Conservation (phyloP, 2,329 filamentous ascomycete genomes). For the Ophiosphaerella korrae region DNA sequence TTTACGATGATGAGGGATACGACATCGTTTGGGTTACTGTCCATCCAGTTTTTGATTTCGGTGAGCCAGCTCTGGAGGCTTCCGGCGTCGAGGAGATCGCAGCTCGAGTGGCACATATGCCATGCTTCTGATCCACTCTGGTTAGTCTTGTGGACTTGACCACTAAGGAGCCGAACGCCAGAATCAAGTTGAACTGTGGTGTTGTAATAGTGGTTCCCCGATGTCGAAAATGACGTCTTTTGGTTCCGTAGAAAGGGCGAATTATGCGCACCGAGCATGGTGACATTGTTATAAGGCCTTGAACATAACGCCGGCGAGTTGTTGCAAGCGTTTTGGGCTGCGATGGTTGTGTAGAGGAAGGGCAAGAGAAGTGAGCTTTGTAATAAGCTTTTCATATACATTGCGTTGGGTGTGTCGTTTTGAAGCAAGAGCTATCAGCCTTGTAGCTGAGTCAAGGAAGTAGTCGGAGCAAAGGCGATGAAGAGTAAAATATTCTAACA, state of each 20-base stretch:
- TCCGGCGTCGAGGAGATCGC: conserved; percentile 71
- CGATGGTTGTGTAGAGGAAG: conserved; percentile 33
- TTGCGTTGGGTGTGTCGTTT: conserved; percentile 17
- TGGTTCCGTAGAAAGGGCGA: conserved; percentile 71
- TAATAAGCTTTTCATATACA: conserved; percentile 38
- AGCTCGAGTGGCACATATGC: conserved; percentile 73
- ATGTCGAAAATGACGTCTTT: conserved; percentile 64
- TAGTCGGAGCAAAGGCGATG: conserved; percentile 3
- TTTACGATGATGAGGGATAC: conserved; percentile 77
- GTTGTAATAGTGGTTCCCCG: conserved; percentile 77
- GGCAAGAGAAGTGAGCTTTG: conserved; percentile 33
- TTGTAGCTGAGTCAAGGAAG: neutral
- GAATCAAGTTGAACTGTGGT: conserved; percentile 72
- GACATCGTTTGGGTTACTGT: conserved; percentile 72
- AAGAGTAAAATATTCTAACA: neutral
- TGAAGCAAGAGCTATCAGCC: neutral
- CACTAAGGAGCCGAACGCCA: conserved; percentile 72
- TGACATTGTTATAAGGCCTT: conserved; percentile 74
- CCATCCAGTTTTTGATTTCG: conserved; percentile 71
- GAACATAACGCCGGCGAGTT: conserved; percentile 77
- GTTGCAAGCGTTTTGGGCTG: conserved; percentile 67
- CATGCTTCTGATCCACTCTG: conserved; percentile 50
- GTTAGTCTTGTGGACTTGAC: conserved; percentile 70
- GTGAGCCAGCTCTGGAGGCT: conserved; percentile 67
- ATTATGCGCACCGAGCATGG: conserved; percentile 78